Evolutionary conservation across 1,139 yeast genomes (phyloP), one percentile per base, ranked within the genome.

Genomic region (Sugiyamaella grinbergsii): DNA sequence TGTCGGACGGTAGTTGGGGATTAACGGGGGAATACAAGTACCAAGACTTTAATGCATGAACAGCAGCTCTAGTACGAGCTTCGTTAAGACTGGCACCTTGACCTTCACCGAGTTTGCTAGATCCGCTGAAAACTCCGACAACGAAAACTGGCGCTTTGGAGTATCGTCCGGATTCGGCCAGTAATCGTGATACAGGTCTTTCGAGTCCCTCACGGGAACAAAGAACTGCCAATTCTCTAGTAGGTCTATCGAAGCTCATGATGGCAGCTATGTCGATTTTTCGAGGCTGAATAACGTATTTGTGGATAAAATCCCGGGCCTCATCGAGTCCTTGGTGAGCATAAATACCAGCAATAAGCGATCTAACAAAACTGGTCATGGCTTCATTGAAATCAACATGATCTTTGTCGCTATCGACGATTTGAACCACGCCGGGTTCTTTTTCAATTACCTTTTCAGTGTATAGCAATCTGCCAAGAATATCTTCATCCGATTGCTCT

Each of bases 131-230:
- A 1, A 89, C 95, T 49, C 97, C 98, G 31, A 93, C 95, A 15
- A 91, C 87, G 63, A 80, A 93, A 40, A 90, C 84, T 22, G 98
- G 96, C 51, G 88, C 82, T 53, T 81, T 80, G 3, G 96, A 82
- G 62, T 77, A 74, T 69, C 98, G 80, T 67, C 99, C 99, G 24
- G 96, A 85, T 71, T 93, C 99, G 26, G 96, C 93, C 54, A 93
- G 74, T 54, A 94, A 78, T 66, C 95, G 82, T 36, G 91, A 82
- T 5, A 86, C 77, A 20, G 97, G 97, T 28, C 80, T 78, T 50
- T 79, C 78, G 58, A 91, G 74, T n/a, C 81, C 80, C 64, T 91
- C 86, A 59, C 93, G 82, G 55, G 82, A 83, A 64, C 96, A 83
- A 49, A 94, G 73, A 55, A 82, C 79, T 1, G 90, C 80, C 56